phyloP scores from a whole-genome alignment of 345 rosid species.

The Melastoma malabathricum region DNA sequence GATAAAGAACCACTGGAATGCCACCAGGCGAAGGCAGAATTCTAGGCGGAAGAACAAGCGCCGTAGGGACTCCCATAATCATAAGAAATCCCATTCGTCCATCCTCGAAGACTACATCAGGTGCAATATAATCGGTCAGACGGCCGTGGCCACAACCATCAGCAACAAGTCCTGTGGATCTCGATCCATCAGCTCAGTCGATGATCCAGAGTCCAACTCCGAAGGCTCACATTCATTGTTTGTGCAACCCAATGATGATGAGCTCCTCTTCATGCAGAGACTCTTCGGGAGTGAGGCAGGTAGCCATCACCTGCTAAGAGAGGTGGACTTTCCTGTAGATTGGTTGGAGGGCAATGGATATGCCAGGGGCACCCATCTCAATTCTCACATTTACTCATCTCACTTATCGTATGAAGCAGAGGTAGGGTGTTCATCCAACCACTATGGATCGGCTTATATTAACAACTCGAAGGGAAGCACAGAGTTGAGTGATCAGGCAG shows the following conservation, averaged over 20 bases:
- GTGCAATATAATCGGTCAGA: slow-evolving; percentile 23
- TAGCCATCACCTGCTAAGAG: slow-evolving; percentile 6
- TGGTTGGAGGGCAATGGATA: too few relatives aligned
- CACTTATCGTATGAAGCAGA: slow-evolving; percentile 38
- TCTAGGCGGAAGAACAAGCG: slow-evolving; percentile 49
- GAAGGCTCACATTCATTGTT: slow-evolving; percentile 26
- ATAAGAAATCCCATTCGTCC: slow-evolving; percentile 29
- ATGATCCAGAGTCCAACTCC: slow-evolving; percentile 17
- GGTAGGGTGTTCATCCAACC: neutral
- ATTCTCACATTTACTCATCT: slow-evolving; percentile 50
- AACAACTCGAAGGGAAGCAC: slow-evolving; percentile 7
- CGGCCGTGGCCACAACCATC: slow-evolving; percentile 6
- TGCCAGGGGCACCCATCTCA: neutral
- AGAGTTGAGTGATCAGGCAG: slow-evolving; percentile 14
- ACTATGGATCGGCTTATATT: slow-evolving; percentile 6
- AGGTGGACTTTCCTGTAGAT: neutral
- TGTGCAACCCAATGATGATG: slow-evolving; percentile 44
- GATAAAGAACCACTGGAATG: slow-evolving; percentile 93
- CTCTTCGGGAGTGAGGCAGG: slow-evolving; percentile 20
- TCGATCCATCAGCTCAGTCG: slow-evolving; percentile 20
- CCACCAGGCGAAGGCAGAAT: slow-evolving; percentile 72
- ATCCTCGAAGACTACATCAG: slow-evolving; percentile 73
- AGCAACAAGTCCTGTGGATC: slow-evolving; percentile 2
- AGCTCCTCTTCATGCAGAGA: slow-evolving; percentile 50
- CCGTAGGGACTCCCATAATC: slow-evolving; percentile 12